Percentiles rank a stretch among this genome's conserved stretches.
phyloP scores from a whole-genome alignment of 768 basidiomycete species.

The Lactarius akahatsu region DNA sequence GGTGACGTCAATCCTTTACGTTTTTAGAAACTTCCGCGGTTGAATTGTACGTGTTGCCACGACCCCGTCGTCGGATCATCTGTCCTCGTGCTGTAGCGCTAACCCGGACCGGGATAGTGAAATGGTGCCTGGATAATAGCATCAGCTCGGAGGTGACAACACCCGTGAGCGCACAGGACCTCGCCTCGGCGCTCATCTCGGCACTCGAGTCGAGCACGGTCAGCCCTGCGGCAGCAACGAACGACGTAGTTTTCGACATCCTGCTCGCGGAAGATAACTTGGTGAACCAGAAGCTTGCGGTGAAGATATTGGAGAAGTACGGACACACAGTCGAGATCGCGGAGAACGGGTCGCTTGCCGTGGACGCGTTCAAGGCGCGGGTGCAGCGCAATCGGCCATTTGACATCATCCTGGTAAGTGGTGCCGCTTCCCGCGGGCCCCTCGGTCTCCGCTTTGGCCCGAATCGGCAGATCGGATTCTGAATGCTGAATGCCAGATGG shows the following conservation, averaged over 20 bases:
- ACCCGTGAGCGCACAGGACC: conserved; percentile 83
- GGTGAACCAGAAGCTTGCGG: conserved; percentile 93
- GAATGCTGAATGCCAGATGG: conserved; percentile 62
- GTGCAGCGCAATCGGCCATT: conserved; percentile 71
- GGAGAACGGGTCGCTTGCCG: conserved; percentile 92
- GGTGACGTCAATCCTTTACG: conserved; percentile 10
- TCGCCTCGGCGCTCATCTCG: conserved; percentile 88
- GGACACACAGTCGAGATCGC: conserved; percentile 96
- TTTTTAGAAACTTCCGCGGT: conserved; percentile 55
- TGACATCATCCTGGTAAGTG: conserved; percentile 85
- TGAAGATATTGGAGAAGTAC: conserved; percentile 95
- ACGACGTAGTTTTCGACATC: conserved; percentile 87
- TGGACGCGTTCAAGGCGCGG: conserved; percentile 86
- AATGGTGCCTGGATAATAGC: conserved; percentile 96
- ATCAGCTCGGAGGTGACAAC: conserved; percentile 94
- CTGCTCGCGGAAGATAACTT: conserved; percentile 96
- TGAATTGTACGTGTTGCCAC: conserved; percentile 60
- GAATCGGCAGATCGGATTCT: conserved; percentile 1
- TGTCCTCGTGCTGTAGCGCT: conserved; percentile 30
- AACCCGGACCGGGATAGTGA: conserved; percentile 52
- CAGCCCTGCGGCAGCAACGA: conserved; percentile 80
- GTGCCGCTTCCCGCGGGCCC: background rate
- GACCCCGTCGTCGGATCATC: conserved; percentile 9
- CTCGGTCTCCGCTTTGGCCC: conserved; percentile 1
- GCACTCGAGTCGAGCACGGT: conserved; percentile 95